These are phyloP conservation scores for Podospora bellae-mahoneyi DNA, from an alignment of 495 filamentous ascomycete genomes.

Conservation along the genomic window DNA sequence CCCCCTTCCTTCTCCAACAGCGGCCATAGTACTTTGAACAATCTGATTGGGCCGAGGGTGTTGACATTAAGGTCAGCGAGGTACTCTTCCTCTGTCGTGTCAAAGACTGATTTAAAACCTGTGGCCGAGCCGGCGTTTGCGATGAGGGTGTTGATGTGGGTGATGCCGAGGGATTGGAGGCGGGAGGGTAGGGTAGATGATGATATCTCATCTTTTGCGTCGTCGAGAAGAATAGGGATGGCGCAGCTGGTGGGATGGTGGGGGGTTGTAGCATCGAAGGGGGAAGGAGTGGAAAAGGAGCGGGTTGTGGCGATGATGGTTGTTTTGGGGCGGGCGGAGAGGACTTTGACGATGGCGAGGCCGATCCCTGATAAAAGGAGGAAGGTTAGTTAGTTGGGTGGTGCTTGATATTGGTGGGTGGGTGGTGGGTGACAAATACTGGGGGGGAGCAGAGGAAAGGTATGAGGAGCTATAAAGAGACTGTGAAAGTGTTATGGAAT, in stretches of 20 bases:
- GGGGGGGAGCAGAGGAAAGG: not conserved
- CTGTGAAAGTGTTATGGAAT: not conserved
- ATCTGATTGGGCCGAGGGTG: conserved; percentile 27
- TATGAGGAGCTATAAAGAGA: not conserved
- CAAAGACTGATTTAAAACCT: conserved; percentile 17
- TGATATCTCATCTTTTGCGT: conserved; percentile 21
- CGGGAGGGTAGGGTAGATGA: conserved; percentile 31
- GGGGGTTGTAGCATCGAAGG: conserved; percentile 4
- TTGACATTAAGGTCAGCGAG: conserved; percentile 32
- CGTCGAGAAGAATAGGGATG: conserved; percentile 34
- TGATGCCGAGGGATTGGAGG: conserved; percentile 29
- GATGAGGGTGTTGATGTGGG: conserved; percentile 47
- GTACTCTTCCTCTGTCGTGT: conserved; percentile 19
- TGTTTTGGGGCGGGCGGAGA: conserved; percentile 43
- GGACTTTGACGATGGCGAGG: conserved; percentile 36
- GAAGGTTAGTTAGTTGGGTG: not conserved
- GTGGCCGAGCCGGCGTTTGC: conserved; percentile 47
- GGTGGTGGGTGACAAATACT: not conserved
- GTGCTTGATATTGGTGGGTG: too few relatives aligned
- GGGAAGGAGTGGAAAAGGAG: conserved; percentile 6
- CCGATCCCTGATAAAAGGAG: conserved; percentile 44
- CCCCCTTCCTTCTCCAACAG: conserved; percentile 22
- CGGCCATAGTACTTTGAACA: conserved; percentile 32
- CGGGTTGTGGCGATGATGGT: conserved; percentile 50
- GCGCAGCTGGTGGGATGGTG: conserved; percentile 35